These are phyloP conservation scores for Pythium grandisporangium DNA, from an alignment of 352 stramenopile species.

Conservation along the genomic window DNA sequence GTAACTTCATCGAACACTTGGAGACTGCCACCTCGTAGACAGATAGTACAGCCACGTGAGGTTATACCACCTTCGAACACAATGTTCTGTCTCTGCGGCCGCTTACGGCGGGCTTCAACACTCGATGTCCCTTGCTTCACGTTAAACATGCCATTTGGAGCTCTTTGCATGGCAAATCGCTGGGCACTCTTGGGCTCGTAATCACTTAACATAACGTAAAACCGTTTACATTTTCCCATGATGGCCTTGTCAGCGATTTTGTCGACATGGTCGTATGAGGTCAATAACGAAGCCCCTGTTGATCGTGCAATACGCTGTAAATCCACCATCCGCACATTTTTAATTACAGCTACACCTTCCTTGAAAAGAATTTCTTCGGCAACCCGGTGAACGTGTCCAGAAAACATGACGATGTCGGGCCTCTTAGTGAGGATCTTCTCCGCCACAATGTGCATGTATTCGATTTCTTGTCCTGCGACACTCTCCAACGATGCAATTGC, in stretches of 20 bases:
- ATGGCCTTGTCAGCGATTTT: conserved; percentile 75
- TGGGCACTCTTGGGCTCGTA: conserved; percentile 65
- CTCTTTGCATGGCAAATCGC: conserved; percentile 33
- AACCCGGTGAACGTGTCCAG: conserved; percentile 75
- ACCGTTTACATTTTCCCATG: conserved; percentile 72
- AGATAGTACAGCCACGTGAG: conserved; percentile 74
- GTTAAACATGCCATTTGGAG: conserved; percentile 13
- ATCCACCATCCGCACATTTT: conserved; percentile 75
- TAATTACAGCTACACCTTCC: conserved; percentile 71
- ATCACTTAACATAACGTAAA: conserved; percentile 79
- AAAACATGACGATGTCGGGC: conserved; percentile 82
- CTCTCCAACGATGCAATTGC: conserved; percentile 75
- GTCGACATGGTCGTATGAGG: conserved; percentile 83
- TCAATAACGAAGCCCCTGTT: conserved; percentile 67
- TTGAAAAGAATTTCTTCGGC: conserved; percentile 76
- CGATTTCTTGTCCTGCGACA: conserved; percentile 75
- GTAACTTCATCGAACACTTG: conserved; percentile 68
- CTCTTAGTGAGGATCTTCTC: conserved; percentile 83
- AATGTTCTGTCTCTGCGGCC: conserved; percentile 72
- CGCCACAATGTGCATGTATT: conserved; percentile 88
- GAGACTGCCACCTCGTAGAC: conserved; percentile 51
- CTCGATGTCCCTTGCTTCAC: conserved; percentile 1
- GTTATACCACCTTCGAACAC: conserved; percentile 77
- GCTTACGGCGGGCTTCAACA: conserved; percentile 25
- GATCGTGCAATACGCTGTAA: conserved; percentile 71